Conservation (phyloP, 139 green algal genomes). For the Auxenochlorella protothecoides region DNA sequence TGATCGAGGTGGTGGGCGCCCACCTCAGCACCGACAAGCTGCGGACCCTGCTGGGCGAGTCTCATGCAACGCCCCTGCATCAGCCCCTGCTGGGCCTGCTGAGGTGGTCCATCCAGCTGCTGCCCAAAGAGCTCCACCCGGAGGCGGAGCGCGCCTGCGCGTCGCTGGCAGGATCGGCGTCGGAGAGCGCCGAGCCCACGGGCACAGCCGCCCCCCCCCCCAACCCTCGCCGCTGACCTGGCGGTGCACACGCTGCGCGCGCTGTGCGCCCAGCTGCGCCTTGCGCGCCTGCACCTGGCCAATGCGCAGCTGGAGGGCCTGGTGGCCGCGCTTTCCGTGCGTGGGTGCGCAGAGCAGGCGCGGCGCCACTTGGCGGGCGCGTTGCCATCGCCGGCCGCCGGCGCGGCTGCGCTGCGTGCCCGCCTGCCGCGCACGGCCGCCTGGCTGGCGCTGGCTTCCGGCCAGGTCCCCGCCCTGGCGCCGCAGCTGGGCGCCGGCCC, state of each 20-base stretch:
- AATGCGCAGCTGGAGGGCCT: conserved; percentile 35
- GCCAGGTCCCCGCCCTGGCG: conserved; percentile 26
- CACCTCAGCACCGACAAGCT: too few relatives aligned
- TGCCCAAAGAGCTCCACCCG: conserved; percentile 26
- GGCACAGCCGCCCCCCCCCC: neutral
- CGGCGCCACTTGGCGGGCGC: too few relatives aligned
- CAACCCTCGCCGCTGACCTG: conserved; percentile 11
- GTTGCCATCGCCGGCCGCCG: neutral
- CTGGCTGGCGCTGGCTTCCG: conserved; percentile 31
- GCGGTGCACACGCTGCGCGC: conserved; percentile 42
- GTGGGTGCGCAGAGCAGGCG: neutral
- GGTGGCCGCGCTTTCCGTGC: neutral
- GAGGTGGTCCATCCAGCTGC: conserved; percentile 13
- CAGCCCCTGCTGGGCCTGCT: conserved; percentile 16
- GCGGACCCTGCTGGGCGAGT: too few relatives aligned
- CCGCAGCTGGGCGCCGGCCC: conserved; percentile 1
- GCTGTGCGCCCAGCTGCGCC: conserved; percentile 53
- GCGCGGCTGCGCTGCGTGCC: neutral
- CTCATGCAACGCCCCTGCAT: too few relatives aligned
- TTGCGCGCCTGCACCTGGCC: conserved; percentile 67
- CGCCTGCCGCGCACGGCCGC: conserved; percentile 24
- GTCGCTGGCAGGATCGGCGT: conserved; percentile 10
- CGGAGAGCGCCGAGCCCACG: conserved; percentile 12
- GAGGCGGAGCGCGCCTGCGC: conserved; percentile 18
- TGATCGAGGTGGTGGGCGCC: too few relatives aligned